Percentiles rank a stretch among this genome's conserved stretches.
phyloP scores from a whole-genome alignment of 2,329 filamentous ascomycete species.

The Magnaporthales sp. region DNA sequence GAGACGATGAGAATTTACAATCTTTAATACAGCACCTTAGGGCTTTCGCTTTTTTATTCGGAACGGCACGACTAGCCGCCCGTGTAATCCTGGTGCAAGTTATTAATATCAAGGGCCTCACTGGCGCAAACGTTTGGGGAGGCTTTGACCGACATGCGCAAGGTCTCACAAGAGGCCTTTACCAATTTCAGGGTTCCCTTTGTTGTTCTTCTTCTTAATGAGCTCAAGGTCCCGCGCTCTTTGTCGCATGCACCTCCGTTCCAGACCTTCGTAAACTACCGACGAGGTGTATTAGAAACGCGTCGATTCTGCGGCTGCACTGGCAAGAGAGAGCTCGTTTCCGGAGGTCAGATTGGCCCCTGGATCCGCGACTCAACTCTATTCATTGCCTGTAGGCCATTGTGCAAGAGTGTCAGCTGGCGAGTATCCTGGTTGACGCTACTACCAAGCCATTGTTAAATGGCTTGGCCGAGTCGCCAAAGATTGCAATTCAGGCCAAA shows the following conservation, averaged over 20 bases:
- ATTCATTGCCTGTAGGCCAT: not conserved
- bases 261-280: slow-evolving; percentile 2
- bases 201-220: not conserved
- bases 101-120: too few relatives aligned
- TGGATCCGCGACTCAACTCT: not conserved
- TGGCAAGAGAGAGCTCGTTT: not conserved
- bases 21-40: too few relatives aligned
- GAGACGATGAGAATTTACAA: too few relatives aligned
- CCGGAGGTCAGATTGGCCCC: not conserved
- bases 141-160: not conserved
- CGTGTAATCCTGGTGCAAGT: too few relatives aligned
- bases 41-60: too few relatives aligned
- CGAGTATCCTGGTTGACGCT: not conserved
- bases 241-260: not conserved
- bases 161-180: not conserved
- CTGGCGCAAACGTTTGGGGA: not conserved
- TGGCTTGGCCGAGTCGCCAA: not conserved
- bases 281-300: not conserved
- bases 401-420: not conserved
- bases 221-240: not conserved
- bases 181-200: not conserved
- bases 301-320: not conserved
- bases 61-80: too few relatives aligned
- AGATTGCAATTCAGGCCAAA: not conserved
- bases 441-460: not conserved